phyloP scores from a whole-genome alignment of 225 moss, liverwort and hornwort species.

The Bryoerythrophyllum caledonicum region DNA sequence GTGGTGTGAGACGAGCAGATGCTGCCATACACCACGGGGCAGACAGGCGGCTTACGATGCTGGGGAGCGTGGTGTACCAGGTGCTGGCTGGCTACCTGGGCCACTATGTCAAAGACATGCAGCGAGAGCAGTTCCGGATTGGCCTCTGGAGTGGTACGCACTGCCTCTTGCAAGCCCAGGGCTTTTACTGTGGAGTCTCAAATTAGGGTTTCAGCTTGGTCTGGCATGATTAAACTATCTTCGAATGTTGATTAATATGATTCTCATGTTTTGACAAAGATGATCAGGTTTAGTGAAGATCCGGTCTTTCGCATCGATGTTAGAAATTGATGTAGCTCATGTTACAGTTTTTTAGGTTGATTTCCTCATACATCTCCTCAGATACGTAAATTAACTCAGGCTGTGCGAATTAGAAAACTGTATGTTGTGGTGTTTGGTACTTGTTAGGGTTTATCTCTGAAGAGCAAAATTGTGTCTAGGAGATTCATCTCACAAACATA shows the following conservation, averaged over 20 bases:
- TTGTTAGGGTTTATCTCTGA: background rate
- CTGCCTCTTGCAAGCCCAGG: background rate
- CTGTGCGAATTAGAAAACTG: background rate
- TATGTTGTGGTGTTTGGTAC: conserved; percentile 2
- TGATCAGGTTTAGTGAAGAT: conserved; percentile 13
- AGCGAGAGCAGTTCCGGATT: conserved; percentile 95
- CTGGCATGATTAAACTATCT: background rate
- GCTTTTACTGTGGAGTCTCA: background rate
- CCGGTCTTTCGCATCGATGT: background rate
- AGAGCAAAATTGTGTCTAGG: background rate
- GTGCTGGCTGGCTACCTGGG: conserved; percentile 93
- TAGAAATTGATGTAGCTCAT: conserved; percentile 5
- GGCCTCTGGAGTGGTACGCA: conserved; percentile 92
- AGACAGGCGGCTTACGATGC: conserved; percentile 48
- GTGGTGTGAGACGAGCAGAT: conserved; percentile 28
- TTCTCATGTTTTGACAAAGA: conserved; percentile 3
- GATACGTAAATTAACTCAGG: background rate
- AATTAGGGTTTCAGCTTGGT: background rate
- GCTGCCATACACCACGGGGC: conserved; percentile 21
- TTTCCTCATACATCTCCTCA: background rate
- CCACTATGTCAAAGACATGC: conserved; percentile 94
- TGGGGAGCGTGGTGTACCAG: conserved; percentile 95
- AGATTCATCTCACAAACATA: conserved; percentile 8
- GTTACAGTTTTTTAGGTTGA: background rate
- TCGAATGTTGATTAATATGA: background rate